phyloP scores from a whole-genome alignment of 2,329 filamentous ascomycete species.

The Aspergillus brunneoviolaceus region DNA sequence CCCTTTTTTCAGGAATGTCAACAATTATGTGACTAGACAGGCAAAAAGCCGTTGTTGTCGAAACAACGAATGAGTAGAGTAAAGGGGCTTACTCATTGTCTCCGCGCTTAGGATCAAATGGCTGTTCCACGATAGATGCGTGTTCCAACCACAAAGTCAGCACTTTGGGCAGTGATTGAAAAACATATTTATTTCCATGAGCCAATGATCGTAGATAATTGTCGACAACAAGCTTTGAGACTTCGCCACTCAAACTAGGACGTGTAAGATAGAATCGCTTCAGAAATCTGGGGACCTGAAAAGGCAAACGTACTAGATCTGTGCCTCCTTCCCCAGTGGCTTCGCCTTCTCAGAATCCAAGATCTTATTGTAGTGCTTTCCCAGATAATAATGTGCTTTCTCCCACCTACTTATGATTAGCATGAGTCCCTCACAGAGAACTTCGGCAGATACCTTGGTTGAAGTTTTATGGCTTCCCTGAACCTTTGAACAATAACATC shows the following conservation, averaged over 20 bases:
- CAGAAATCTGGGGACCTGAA: background rate
- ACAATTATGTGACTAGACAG: slow-evolving; percentile 1
- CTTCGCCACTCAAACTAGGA: slow-evolving; percentile 69
- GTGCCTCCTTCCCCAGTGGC: slow-evolving; percentile 72
- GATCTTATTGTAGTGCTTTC: slow-evolving; percentile 95
- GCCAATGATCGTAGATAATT: slow-evolving; percentile 86
- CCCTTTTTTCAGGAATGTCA: slow-evolving; percentile 24
- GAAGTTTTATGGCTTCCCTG: slow-evolving; percentile 62
- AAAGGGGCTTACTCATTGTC: slow-evolving; percentile 41
- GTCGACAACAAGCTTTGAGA: slow-evolving; percentile 84
- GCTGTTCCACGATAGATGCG: slow-evolving; percentile 69
- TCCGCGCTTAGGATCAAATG: slow-evolving; percentile 52
- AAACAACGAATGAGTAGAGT: background rate
- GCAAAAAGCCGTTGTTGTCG: background rate
- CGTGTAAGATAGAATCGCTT: slow-evolving; percentile 20
- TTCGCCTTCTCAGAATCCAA: slow-evolving; percentile 83
- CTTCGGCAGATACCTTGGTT: slow-evolving; percentile 30
- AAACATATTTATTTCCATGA: slow-evolving; percentile 91
- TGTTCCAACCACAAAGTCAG: slow-evolving; percentile 94
- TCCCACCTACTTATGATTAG: slow-evolving; percentile 66
- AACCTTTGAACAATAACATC: slow-evolving; percentile 78
- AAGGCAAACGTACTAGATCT: slow-evolving; percentile 55
- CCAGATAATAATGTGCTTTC: slow-evolving; percentile 95
- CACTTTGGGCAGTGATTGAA: slow-evolving; percentile 87
- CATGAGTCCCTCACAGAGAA: background rate